Evolutionary conservation across 805 yeast genomes (phyloP).

Genomic region (Ogataea pilisensis): DNA sequence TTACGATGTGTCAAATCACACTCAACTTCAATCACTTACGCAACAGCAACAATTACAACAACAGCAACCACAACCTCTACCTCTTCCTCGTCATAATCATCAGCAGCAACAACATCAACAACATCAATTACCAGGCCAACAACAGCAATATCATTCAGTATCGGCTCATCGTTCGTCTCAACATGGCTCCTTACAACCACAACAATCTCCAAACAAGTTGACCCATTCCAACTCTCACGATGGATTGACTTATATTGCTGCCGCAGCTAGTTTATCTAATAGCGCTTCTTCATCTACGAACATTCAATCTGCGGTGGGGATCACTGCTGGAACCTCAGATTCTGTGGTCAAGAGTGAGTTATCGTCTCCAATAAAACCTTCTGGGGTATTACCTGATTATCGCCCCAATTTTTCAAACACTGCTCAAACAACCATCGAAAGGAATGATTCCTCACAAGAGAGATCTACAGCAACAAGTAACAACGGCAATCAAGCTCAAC

Average conservation of each 20-base stretch:
- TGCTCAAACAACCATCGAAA: slow-evolving; percentile 6
- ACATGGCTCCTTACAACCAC: neutral
- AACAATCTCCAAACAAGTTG: slow-evolving; percentile 4
- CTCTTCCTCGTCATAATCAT: neutral
- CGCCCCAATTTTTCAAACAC: slow-evolving; percentile 10
- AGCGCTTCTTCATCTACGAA: slow-evolving; percentile 11
- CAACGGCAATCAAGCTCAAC: neutral
- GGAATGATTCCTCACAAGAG: slow-evolving; percentile 14
- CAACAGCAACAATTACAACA: slow-evolving; percentile 13
- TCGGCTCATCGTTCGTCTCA: slow-evolving; percentile 11
- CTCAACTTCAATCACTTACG: no score
- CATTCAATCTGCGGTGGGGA: slow-evolving; percentile 2
- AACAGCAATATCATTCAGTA: slow-evolving; percentile 13
- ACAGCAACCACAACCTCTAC: slow-evolving; percentile 5
- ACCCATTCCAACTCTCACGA: slow-evolving; percentile 20
- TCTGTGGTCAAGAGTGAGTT: slow-evolving; percentile 12
- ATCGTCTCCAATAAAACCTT: slow-evolving; percentile 20
- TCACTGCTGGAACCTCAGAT: slow-evolving; percentile 15
- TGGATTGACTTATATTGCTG: slow-evolving; percentile 25
- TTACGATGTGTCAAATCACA: neutral
- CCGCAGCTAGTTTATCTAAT: slow-evolving; percentile 23
- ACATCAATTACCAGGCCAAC: slow-evolving; percentile 12
- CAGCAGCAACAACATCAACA: slow-evolving; percentile 18
- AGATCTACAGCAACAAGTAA: slow-evolving; percentile 7
- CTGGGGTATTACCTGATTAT: slow-evolving; percentile 10